A percentile compares a stretch with the other conserved stretches of the same genome.
These are phyloP conservation scores for Naganishia vishniacii DNA, from an alignment of 768 basidiomycete genomes.

Conservation along the genomic window DNA sequence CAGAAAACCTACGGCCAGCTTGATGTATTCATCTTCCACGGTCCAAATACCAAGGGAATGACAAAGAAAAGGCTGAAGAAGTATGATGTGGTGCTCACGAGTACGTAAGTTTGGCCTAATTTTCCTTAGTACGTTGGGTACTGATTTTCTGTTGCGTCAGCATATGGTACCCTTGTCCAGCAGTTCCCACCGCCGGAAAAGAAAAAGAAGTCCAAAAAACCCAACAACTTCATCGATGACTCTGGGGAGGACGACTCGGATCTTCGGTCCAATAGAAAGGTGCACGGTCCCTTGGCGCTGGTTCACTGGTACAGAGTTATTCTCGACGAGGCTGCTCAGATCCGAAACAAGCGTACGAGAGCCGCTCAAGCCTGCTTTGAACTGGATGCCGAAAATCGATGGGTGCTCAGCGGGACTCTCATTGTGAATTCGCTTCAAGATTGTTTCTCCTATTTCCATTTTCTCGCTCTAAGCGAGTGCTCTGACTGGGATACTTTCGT, in stretches of 20 bases:
- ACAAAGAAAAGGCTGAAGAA: conserved; percentile 53
- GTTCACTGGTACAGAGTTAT: conserved; percentile 65
- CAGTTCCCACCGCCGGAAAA: conserved; percentile 48
- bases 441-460: conserved; percentile 53
- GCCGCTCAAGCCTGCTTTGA: conserved; percentile 61
- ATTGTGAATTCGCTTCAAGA: conserved; percentile 62
- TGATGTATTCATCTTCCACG: conserved; percentile 62
- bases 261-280: conserved; percentile 29
- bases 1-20: conserved; percentile 57
- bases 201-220: conserved; percentile 50
- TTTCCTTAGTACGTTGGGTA: too few species aligned
- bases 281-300: conserved; percentile 60
- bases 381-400: conserved; percentile 57
- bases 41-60: conserved; percentile 54
- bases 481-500: conserved; percentile 62
- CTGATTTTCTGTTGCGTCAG: neutral
- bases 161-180: conserved; percentile 48
- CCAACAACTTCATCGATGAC: conserved; percentile 31
- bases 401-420: conserved; percentile 63
- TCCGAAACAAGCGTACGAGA: conserved; percentile 43
- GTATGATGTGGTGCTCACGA: conserved; percentile 65
- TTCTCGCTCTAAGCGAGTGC: conserved; percentile 47
- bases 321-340: conserved; percentile 62
- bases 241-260: conserved; percentile 29
- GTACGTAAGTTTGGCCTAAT: neutral